phyloP scores from a whole-genome alignment of 441 rosid genomes.

The Jatropha podagrica region DNA sequence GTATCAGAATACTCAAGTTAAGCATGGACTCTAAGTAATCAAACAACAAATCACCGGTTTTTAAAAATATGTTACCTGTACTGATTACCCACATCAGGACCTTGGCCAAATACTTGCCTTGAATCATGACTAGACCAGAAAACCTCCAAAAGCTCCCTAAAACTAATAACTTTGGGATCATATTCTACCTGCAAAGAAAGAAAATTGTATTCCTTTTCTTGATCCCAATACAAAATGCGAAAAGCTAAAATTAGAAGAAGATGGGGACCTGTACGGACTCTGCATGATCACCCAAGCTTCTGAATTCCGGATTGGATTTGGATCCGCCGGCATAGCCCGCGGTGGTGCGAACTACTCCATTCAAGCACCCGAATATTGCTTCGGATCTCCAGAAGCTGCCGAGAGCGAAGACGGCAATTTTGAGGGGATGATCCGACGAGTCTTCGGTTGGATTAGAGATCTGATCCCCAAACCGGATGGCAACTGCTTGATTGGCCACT shows the following conservation, averaged over 20 bases:
- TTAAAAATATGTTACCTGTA: slow-evolving; percentile 53
- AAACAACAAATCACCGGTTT: not conserved
- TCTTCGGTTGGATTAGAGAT: slow-evolving; percentile 36
- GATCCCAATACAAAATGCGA: not conserved
- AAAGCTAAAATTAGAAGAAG: too few relatives aligned
- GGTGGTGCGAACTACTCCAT: slow-evolving; percentile 76
- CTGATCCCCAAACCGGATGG: slow-evolving; percentile 58
- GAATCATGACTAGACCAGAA: slow-evolving; percentile 92
- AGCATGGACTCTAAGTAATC: not conserved
- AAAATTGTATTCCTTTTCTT: not conserved
- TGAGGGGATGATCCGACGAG: slow-evolving; percentile 35
- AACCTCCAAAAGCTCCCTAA: slow-evolving; percentile 71
- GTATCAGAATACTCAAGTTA: not conserved
- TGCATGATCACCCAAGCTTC: slow-evolving; percentile 80
- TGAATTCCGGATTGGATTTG: slow-evolving; percentile 66
- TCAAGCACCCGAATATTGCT: slow-evolving; percentile 78
- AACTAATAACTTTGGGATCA: slow-evolving; percentile 58
- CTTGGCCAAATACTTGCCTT: slow-evolving; percentile 88
- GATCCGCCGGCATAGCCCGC: slow-evolving; percentile 78
- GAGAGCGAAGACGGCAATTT: slow-evolving; percentile 71
- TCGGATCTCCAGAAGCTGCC: slow-evolving; percentile 98
- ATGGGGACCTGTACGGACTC: slow-evolving; percentile 71
- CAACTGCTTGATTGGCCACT: slow-evolving; percentile 30
- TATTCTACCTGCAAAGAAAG: slow-evolving; percentile 62
- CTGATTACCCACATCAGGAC: slow-evolving; percentile 90